Evolutionary conservation across 805 yeast species (phyloP), one percentile per base, ranked within the genome.

Genomic region (Zygoascus ofunaensis): DNA sequence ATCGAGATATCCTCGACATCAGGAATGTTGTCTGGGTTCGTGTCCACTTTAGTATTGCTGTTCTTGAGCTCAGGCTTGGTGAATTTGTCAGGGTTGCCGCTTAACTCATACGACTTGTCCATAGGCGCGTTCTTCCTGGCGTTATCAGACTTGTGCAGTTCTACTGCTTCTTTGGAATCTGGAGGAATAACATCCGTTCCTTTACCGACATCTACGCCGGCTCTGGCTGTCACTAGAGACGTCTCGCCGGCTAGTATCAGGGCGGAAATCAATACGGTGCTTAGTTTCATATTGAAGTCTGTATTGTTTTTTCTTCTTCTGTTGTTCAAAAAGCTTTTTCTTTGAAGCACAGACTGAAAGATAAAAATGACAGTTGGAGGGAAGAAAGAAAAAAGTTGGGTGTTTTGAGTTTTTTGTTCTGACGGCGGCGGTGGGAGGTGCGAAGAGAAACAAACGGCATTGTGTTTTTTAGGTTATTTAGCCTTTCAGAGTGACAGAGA

Each of bases 71-170:
- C 41, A 1, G 61, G 57, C 26, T 58, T 59, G 33, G 50, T 50
- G 51, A 53, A 59, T 43, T 49, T 52, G 39, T 57, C 64, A 32
- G 52, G 49, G 32, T 54, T 61, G 35, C 51, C 52, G 34, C 48
- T 51, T 5, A 47, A 34, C 40, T 53, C 55, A 36, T 48, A 50
- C 17, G 56, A 49, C 35, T 57, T 56, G 48, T 61, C 67, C 49
- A 62, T 60, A 8, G 67, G 67, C 15, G 65, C 53, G 41, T 57
- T 51, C 44, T 60, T 59, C 44, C 55, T 49, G n/a, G 63, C 66
- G 38, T 51, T 47, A 45, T 56, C 62, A 40, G 53, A 46, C 30
- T 48, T 43, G 34, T 54, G 50, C 18, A 56, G 44, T 26, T 46
- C 54, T 14, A 49, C 54, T 4, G 59, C 54, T 28, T 49, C 55